Evolutionary conservation across 2,329 filamentous ascomycete species (phyloP).

Genomic region (Emergomyces pasteurianus): DNA sequence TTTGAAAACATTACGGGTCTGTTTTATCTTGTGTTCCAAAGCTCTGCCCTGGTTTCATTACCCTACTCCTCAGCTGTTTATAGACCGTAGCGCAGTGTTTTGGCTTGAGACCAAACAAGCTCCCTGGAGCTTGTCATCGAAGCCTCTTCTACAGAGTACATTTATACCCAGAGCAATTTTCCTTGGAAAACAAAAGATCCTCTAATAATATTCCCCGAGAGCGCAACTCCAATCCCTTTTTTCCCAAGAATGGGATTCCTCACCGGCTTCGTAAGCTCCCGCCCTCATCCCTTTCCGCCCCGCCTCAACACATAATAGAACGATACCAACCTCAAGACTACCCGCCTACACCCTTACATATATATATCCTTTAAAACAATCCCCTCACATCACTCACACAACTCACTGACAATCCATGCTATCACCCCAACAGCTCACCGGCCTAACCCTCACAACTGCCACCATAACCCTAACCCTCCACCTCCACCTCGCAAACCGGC

Average conservation of each 20-base stretch:
- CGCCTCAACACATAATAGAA: neutral
- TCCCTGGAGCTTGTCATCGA: neutral
- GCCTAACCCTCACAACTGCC: conserved; percentile 62
- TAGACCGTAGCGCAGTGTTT: neutral
- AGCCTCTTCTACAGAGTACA: neutral
- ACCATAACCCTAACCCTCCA: conserved; percentile 60
- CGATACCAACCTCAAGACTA: neutral
- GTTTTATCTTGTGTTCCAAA: neutral
- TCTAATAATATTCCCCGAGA: neutral
- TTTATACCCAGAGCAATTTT: neutral
- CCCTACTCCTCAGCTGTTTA: neutral
- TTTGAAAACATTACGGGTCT: neutral
- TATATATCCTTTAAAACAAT: neutral
- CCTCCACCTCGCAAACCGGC: conserved; percentile 57
- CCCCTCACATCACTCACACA: neutral
- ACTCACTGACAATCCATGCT: neutral
- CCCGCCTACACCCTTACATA: neutral
- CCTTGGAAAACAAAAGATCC: neutral
- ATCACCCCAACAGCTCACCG: conserved; percentile 47
- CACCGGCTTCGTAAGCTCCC: conserved; percentile 56
- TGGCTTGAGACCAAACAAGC: neutral
- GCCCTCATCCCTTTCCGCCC: conserved; percentile 1
- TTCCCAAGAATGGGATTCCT: conserved; percentile 54
- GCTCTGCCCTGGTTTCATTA: neutral
- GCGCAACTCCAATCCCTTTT: neutral